Evolutionary conservation across 148 eudicot species (phyloP).

Genomic region (Vaccinium myrtillus): DNA sequence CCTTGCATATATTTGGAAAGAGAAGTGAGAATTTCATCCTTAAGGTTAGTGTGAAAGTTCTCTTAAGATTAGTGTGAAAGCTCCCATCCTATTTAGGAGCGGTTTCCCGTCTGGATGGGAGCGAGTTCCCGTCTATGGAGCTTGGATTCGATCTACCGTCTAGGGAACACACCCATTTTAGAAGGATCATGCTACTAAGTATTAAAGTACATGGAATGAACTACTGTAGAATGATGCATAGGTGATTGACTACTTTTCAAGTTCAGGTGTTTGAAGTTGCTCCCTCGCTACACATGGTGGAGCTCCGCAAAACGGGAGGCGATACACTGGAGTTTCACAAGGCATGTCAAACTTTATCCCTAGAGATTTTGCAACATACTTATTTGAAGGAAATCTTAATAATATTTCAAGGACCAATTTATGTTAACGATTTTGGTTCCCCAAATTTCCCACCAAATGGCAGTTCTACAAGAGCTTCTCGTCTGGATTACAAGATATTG

Average conservation of each 20-base stretch:
- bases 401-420: background rate
- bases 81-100: too few species aligned
- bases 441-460: conserved; percentile 12
- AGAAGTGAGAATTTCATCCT: too few species aligned
- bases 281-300: conserved; percentile 88
- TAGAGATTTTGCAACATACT: background rate
- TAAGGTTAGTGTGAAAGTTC: too few species aligned
- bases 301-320: conserved; percentile 83
- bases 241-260: background rate
- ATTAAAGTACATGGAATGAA: too few species aligned
- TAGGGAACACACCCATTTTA: too few species aligned
- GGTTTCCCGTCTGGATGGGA: too few species aligned
- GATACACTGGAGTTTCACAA: conserved; percentile 89
- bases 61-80: too few species aligned
- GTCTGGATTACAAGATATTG: conserved; percentile 67
- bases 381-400: background rate
- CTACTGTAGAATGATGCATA: too few species aligned
- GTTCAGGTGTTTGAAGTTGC: conserved; percentile 84
- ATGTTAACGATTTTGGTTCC: background rate
- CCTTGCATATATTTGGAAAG: too few species aligned
- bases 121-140: too few species aligned
- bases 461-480: conserved; percentile 88
- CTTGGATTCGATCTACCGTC: too few species aligned
- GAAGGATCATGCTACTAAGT: too few species aligned
- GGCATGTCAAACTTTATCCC: conserved; percentile 28